Evolutionary conservation across 2,329 filamentous ascomycete genomes (phyloP).

Genomic region (Penicillium thymicola): DNA sequence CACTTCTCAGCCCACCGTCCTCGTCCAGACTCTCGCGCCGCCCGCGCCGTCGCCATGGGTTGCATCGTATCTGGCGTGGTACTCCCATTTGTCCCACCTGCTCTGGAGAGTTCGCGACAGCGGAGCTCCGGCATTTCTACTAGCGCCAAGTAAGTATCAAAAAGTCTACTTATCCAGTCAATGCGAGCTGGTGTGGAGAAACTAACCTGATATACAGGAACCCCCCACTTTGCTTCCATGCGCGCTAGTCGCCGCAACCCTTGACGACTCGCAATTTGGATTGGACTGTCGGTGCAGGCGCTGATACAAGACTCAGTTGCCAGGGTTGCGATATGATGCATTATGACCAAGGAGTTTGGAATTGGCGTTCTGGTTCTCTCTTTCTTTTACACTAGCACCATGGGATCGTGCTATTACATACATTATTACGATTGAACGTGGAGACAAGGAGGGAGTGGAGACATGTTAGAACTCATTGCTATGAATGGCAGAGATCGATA

Average conservation of each 20-base stretch:
- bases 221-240: slow-evolving; percentile 44
- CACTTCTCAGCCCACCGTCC: slow-evolving; percentile 45
- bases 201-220: slow-evolving; percentile 26
- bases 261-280: background rate
- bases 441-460: background rate
- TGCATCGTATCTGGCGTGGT: slow-evolving; percentile 44
- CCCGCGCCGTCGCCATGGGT: slow-evolving; percentile 41
- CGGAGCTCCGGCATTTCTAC: slow-evolving; percentile 38
- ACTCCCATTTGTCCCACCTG: slow-evolving; percentile 47
- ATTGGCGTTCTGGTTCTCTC: slow-evolving; percentile 13
- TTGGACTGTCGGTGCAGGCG: slow-evolving; percentile 14
- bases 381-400: background rate
- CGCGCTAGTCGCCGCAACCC: slow-evolving; percentile 27
- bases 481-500: background rate
- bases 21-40: slow-evolving; percentile 37
- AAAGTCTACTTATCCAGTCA: background rate
- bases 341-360: slow-evolving; percentile 13
- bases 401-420: background rate
- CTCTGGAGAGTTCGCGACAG: slow-evolving; percentile 45
- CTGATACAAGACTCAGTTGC: background rate
- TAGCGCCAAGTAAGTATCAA: slow-evolving; percentile 35
- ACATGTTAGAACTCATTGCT: background rate
- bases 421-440: background rate
- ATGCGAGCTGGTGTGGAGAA: slow-evolving; percentile 3
- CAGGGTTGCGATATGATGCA: slow-evolving; percentile 10